These are phyloP conservation scores for Fusarium bulbicola DNA, from an alignment of 2,329 filamentous ascomycete species.

Conservation along the genomic window DNA sequence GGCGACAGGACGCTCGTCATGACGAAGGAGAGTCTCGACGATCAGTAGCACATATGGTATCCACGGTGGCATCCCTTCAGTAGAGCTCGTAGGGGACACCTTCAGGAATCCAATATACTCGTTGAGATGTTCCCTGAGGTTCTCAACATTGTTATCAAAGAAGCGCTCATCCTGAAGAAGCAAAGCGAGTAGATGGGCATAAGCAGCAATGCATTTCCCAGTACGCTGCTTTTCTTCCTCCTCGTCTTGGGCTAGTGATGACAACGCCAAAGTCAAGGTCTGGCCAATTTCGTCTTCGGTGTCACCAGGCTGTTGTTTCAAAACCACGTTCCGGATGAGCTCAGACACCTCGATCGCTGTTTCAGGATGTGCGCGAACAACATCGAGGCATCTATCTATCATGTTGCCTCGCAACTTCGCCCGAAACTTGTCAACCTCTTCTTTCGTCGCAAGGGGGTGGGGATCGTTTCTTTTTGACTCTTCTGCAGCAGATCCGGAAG, in stretches of 20 bases:
- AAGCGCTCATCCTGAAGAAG: slow-evolving; percentile 85
- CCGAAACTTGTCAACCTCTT: slow-evolving; percentile 82
- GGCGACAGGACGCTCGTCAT: slow-evolving; percentile 83
- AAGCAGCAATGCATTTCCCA: slow-evolving; percentile 76
- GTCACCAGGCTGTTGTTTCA: slow-evolving; percentile 64
- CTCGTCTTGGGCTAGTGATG: slow-evolving; percentile 70
- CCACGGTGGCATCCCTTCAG: slow-evolving; percentile 89
- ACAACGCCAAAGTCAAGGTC: slow-evolving; percentile 84
- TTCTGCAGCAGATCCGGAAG: slow-evolving; percentile 15
- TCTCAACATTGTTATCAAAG: slow-evolving; percentile 78
- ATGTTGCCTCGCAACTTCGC: slow-evolving; percentile 76
- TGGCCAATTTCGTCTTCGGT: slow-evolving; percentile 78
- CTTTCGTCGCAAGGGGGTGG: slow-evolving; percentile 59
- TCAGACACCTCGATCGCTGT: slow-evolving; percentile 92
- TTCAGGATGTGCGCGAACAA: slow-evolving; percentile 86
- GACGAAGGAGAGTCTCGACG: slow-evolving; percentile 87
- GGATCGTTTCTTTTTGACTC: slow-evolving; percentile 23
- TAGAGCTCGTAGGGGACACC: slow-evolving; percentile 69
- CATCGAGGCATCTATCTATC: slow-evolving; percentile 89
- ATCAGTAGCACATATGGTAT: slow-evolving; percentile 90
- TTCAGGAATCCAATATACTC: slow-evolving; percentile 83
- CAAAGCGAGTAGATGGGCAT: slow-evolving; percentile 89
- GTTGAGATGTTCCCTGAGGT: slow-evolving; percentile 78
- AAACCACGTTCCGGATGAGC: slow-evolving; percentile 78
- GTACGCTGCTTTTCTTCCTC: slow-evolving; percentile 73